These are phyloP conservation scores for Aspergillus fijiensis DNA, from an alignment of 2,329 filamentous ascomycete genomes.

Conservation along the genomic window DNA sequence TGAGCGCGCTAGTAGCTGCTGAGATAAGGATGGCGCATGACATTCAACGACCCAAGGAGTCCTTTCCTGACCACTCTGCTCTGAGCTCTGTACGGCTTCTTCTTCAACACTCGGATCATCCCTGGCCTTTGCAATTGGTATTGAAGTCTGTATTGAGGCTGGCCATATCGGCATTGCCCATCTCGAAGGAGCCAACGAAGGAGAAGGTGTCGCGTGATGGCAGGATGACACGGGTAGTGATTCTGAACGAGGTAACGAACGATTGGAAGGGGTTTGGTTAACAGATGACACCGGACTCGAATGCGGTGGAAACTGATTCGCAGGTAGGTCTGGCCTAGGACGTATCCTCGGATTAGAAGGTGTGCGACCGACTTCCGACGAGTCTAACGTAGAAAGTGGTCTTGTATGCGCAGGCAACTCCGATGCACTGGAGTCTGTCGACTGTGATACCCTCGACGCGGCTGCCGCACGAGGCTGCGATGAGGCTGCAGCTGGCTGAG, in stretches of 20 bases:
- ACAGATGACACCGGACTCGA: neutral
- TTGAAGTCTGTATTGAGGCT: constrained; percentile 1
- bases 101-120: constrained; percentile 1
- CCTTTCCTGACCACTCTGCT: neutral
- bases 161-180: neutral
- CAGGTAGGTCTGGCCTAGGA: neutral
- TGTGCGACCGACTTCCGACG: neutral
- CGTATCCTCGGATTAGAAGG: neutral
- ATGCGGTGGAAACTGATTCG: neutral
- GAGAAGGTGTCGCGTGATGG: neutral
- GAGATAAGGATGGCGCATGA: constrained; percentile 35
- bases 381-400: neutral
- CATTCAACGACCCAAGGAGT: constrained; percentile 16
- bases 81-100: neutral
- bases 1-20: constrained; percentile 45
- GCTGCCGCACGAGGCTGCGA: constrained; percentile 13
- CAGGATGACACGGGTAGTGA: neutral
- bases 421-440: neutral
- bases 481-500: constrained; percentile 33
- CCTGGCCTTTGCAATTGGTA: neutral
- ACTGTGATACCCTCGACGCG: neutral
- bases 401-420: neutral
- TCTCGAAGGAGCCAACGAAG: neutral
- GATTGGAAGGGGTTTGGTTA: neutral
- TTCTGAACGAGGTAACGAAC: neutral